phyloP scores from a whole-genome alignment of 345 rosid genomes.

The Populus alba region DNA sequence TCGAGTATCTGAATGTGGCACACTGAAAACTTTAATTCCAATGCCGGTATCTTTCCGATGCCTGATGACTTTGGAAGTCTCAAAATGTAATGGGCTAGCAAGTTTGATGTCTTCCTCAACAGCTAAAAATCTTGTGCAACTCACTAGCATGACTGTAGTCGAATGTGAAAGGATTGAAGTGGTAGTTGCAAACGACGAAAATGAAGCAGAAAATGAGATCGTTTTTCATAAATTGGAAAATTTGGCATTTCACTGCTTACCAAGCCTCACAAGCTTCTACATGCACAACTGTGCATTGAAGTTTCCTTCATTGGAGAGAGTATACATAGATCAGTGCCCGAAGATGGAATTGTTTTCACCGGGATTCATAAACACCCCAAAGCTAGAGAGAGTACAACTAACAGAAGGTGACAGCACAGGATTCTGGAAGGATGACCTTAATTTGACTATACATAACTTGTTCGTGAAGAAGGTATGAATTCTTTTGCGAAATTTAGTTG shows the following conservation, averaged over 20 bases:
- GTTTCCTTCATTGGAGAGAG: constrained; percentile 10
- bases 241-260: background rate
- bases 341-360: background rate
- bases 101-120: background rate
- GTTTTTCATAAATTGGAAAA: background rate
- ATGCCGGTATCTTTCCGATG: background rate
- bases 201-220: background rate
- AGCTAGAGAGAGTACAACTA: background rate
- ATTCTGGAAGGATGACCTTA: background rate
- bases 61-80: background rate
- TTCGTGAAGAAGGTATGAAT: background rate
- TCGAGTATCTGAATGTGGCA: background rate
- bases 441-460: constrained; percentile 2
- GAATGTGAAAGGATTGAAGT: constrained; percentile 8
- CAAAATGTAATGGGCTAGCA: background rate
- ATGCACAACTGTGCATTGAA: background rate
- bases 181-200: background rate
- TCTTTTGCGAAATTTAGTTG: background rate
- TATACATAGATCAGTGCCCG: constrained; percentile 3
- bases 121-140: background rate
- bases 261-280: constrained; percentile 12
- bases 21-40: constrained; percentile 3
- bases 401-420: background rate
- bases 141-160: background rate
- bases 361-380: constrained; percentile 1